Conservation (phyloP, 441 rosid genomes). For the Flueggea neowawraea region DNA sequence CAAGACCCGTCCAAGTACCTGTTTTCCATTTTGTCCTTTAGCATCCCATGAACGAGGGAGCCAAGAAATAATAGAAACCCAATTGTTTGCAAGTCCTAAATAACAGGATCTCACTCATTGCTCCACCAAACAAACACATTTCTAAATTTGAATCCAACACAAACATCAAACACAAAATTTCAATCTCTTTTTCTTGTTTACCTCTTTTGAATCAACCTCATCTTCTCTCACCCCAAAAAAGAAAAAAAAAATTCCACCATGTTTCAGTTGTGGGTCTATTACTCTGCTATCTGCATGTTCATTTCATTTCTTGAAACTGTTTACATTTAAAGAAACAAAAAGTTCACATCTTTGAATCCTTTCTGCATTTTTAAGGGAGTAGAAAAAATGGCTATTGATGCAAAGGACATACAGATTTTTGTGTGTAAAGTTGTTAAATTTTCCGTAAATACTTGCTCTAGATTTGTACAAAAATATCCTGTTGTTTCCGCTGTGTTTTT, state of each 20-base stretch:
- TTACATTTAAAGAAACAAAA: neutral
- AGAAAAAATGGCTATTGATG: conserved; percentile 44
- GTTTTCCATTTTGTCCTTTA: conserved; percentile 30
- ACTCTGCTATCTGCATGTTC: neutral
- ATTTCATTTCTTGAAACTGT: conserved; percentile 1
- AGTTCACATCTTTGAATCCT: neutral
- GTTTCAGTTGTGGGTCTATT: neutral
- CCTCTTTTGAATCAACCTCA: neutral
- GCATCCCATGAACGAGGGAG: conserved; percentile 12
- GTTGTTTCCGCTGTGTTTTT: conserved; percentile 29
- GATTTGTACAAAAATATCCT: conserved; percentile 46
- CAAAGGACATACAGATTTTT: conserved; percentile 30
- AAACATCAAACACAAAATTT: conserved; percentile 10
- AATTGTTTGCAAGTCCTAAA: conserved; percentile 38
- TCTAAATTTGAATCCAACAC: conserved; percentile 28
- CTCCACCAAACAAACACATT: conserved; percentile 27
- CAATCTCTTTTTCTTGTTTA: neutral
- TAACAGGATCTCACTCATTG: conserved; percentile 47
- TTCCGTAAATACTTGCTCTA: conserved; percentile 28
- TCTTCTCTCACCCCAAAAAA: no score
- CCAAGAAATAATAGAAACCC: conserved; percentile 1
- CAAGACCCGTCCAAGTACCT: neutral
- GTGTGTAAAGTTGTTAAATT: conserved; percentile 32
- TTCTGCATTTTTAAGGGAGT: conserved; percentile 5
- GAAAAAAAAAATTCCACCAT: neutral